Conservation (phyloP, 805 yeast species). For the Wickerhamomyces sydowiorum region DNA sequence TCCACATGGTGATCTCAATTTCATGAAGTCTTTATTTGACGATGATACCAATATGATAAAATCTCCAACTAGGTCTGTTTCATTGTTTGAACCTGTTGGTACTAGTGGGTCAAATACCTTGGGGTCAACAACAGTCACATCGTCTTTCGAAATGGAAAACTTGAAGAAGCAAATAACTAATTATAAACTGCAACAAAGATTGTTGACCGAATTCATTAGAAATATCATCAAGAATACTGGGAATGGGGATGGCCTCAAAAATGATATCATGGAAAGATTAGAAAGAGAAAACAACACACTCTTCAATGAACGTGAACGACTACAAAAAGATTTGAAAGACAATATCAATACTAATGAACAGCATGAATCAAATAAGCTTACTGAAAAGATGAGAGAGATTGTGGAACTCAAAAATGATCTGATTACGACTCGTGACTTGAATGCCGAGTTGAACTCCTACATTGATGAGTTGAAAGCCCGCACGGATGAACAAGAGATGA, state of each 20-base stretch:
- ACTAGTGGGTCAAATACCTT: conserved; percentile 6
- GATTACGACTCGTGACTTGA: conserved; percentile 13
- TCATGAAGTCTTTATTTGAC: conserved; percentile 20
- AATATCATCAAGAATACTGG: conserved; percentile 15
- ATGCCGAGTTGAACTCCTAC: conserved; percentile 18
- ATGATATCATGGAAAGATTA: conserved; percentile 15
- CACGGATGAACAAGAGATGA: neutral
- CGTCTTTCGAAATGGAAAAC: conserved; percentile 27
- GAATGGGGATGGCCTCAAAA: conserved; percentile 14
- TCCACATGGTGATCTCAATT: conserved; percentile 4
- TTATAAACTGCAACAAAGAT: conserved; percentile 30
- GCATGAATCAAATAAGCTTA: conserved; percentile 6
- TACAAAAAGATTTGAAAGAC: conserved; percentile 12
- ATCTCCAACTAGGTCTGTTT: conserved; percentile 13
- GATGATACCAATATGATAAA: conserved; percentile 3
- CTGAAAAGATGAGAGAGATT: conserved; percentile 18
- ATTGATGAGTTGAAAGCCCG: conserved; percentile 18
- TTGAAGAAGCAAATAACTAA: conserved; percentile 36
- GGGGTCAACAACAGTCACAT: conserved; percentile 9
- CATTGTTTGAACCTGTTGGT: conserved; percentile 13
- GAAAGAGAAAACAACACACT: conserved; percentile 17
- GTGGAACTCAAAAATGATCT: conserved; percentile 23
- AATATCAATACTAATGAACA: conserved; percentile 3
- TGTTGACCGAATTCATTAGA: conserved; percentile 26
- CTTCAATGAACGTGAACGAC: conserved; percentile 9